A percentile compares a stretch with the other conserved stretches of the same genome.
Conservation (phyloP, 805 yeast species). For the Lipomyces yamadae region DNA sequence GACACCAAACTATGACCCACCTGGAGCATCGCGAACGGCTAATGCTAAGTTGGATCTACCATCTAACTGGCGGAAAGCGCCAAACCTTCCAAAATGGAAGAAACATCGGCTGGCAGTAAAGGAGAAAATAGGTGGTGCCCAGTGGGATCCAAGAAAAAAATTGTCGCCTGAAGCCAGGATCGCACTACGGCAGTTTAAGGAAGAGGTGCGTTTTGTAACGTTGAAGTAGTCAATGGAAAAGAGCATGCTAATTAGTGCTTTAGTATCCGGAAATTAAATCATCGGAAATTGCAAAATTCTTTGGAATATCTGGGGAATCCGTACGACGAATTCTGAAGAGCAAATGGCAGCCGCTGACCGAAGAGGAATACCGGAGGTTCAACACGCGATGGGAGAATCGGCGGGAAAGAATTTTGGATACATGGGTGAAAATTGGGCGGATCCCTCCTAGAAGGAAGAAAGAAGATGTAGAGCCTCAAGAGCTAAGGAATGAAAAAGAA, state of each 20-base stretch:
- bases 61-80: conserved; percentile 52
- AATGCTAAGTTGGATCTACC: conserved; percentile 44
- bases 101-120: conserved; percentile 66
- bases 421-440: conserved; percentile 27
- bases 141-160: conserved; percentile 71
- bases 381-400: conserved; percentile 60
- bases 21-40: background rate
- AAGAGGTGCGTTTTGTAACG: conserved; percentile 39
- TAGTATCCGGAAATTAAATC: conserved; percentile 64
- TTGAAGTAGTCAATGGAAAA: background rate
- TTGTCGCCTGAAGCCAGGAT: conserved; percentile 72
- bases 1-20: background rate
- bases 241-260: background rate
- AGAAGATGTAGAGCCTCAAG: background rate
- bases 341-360: conserved; percentile 69
- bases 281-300: conserved; percentile 63
- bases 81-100: conserved; percentile 66
- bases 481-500: background rate
- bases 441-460: conserved; percentile 10
- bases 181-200: conserved; percentile 61
- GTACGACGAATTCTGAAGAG: conserved; percentile 78
- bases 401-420: conserved; percentile 44
- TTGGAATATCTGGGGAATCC: conserved; percentile 78
- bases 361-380: conserved; percentile 52
- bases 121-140: conserved; percentile 61